Evolutionary conservation across 208 protist species (phyloP).

Genomic region (Acanthamoeba castellanii): DNA sequence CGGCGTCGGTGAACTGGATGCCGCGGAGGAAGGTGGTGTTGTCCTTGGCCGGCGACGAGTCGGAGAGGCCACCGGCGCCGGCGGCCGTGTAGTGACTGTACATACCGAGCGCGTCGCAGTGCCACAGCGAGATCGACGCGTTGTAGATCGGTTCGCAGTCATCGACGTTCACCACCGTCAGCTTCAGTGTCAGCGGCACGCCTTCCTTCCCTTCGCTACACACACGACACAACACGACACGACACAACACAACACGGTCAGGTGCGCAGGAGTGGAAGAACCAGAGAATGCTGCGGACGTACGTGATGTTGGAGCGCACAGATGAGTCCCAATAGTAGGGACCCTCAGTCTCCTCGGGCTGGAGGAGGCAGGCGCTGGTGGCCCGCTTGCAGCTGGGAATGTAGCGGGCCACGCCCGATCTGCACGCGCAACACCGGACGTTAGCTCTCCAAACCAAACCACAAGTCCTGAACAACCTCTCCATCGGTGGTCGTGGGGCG

Average conservation of each 20-base stretch:
- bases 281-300: neutral
- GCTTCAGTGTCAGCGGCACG: neutral
- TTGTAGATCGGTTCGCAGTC: neutral
- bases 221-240: neutral
- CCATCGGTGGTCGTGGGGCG: neutral
- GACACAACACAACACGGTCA: neutral
- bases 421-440: neutral
- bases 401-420: neutral
- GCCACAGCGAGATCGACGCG: neutral
- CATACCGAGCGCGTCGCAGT: neutral
- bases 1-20: neutral
- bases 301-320: constrained; percentile 23
- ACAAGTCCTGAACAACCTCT: neutral
- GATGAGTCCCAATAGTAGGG: constrained; percentile 1
- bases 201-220: neutral
- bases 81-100: constrained; percentile 46
- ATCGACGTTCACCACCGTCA: neutral
- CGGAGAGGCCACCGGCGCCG: neutral
- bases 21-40: constrained; percentile 24
- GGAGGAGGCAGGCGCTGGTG: constrained; percentile 1
- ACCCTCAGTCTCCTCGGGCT: neutral
- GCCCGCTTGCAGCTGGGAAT: constrained; percentile 4
- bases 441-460: neutral
- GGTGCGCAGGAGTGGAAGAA: neutral
- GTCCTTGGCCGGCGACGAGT: neutral